These are phyloP conservation scores for Solanum megistacrolobum DNA, from an alignment of 257 asterid genomes.

Conservation along the genomic window DNA sequence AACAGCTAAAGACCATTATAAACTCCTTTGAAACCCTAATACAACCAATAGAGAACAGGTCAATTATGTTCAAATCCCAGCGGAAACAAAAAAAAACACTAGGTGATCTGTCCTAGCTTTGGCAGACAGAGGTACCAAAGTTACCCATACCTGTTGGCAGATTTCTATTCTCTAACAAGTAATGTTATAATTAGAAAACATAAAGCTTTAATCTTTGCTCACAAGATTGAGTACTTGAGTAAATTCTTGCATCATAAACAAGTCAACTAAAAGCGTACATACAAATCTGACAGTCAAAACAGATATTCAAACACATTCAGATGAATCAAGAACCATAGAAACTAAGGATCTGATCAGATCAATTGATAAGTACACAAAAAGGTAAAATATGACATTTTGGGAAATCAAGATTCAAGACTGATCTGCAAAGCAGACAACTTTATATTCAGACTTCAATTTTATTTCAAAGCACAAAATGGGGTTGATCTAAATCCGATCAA, in stretches of 20 bases:
- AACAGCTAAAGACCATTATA: background rate
- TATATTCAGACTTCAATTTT: background rate
- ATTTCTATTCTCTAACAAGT: background rate
- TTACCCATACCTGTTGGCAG: background rate
- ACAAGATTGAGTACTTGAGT: background rate
- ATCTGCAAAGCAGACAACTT: too few relatives aligned
- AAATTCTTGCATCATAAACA: background rate
- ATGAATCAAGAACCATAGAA: background rate
- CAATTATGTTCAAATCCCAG: background rate
- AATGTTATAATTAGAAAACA: background rate
- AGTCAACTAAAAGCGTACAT: background rate
- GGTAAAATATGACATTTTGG: background rate
- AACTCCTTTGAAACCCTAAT: background rate
- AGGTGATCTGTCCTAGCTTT: background rate
- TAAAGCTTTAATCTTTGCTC: background rate
- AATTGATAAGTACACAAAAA: background rate
- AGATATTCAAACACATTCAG: background rate
- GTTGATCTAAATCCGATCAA: background rate
- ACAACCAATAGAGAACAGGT: background rate
- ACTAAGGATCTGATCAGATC: background rate
- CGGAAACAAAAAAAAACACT: background rate
- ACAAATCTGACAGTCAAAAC: background rate
- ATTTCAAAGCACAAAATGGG: background rate
- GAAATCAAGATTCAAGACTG: background rate
- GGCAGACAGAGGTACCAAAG: background rate